Base-by-base conservation (phyloP, 768 basidiomycete species). In the Naganishia friedmannii region DNA sequence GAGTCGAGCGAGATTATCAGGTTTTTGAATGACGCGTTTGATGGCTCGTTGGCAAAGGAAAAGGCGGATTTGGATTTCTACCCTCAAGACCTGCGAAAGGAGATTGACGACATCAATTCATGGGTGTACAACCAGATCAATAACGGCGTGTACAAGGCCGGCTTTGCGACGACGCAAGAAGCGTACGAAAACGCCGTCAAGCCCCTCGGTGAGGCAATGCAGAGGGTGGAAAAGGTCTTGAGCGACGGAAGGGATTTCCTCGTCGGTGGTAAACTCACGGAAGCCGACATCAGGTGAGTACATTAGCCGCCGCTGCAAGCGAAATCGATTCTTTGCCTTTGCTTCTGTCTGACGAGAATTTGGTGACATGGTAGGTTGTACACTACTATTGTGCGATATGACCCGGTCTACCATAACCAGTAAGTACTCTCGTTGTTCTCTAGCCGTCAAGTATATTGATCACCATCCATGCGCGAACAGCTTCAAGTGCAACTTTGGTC, bases 1-100 rank as follows among this genome's bases (percentile, higher is more conserved):
- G 95, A 99, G 78, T 82, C 80, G 46, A 76, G 90, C 2, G 95
- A 98, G 82, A 93, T 98, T 78, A 92, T 98, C 77, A 88, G 95
- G 68, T 90, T 95, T 9, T 86, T 98, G 83, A 97, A 99, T 82
- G 37, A 63, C 45, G 77, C 86, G 1, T 94, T 95, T 83, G 88
- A 96, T 78, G 83, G 88, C 26, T 74, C 89, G 23, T 69, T 96
- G 8, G 85, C 90, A 3, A 79, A 84, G 0, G 88, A 90, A 5
- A 88, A 87, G 3, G 80, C 83, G 23, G 66, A 73, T 32, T 58
- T 84, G 66, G 88, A 94, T 76, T 84, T 90, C 56, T 97, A 96
- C 80, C 96, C 95, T 0, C 83, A 86, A 71, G 82, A 85, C 6
- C 84, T 90, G 29, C 86, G 87, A 63, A 75, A 83, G 37, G 87